Base-by-base conservation (phyloP, 768 basidiomycete genomes). In the Peribolospora kevripleyi region DNA sequence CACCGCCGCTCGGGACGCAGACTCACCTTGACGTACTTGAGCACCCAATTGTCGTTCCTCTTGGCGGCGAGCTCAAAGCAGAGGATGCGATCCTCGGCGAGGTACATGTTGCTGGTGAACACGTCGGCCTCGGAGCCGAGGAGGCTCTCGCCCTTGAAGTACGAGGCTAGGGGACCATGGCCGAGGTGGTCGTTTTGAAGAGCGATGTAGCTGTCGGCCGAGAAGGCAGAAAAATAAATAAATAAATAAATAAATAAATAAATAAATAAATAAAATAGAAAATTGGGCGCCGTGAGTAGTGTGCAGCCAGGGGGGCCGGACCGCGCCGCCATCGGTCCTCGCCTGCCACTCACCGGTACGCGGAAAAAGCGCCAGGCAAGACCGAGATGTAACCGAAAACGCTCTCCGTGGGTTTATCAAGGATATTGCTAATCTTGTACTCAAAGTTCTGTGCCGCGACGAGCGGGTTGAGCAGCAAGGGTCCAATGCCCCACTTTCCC, bases 61-160 rank as follows among this genome's bases (percentile, higher is more conserved):
- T 68, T 88, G 8, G 84, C 85, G 36, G 87, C 84, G 52, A 90
- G 84, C 65, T 90, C 86, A 67, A 88, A 90, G 68, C 86, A 90
- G 47, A 88, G 71, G 62, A 88, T 88, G 5, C 67, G 61, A 48
- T 59, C 54, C 46, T 88, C 86, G 38, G 86, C 86, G 43, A 90
- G 75, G 65, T 88, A 67, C 67, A 69, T 69, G 54, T 68, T 60
- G 58, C 56, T 54, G 3, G 60, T 59, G 42, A 62, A 62, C 42
- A 64, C 54, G 37, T 61, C 59, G 0, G 69, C 68, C 54, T 70
- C 66, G 37, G 66, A 65, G 0, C 69, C 68, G 11, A 65, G 62
- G 77, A 93, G 79, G 3, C 77, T 73, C 67, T 93, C 87, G 39
- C 90, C 88, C 70, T 81, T 85, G 72, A 91, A 91, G 71, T 91